A percentile compares a stretch with the other conserved stretches of the same genome.
phyloP scores from a whole-genome alignment of 371 early-diverging fungal genomes.

The Sporodiniella umbellata region DNA sequence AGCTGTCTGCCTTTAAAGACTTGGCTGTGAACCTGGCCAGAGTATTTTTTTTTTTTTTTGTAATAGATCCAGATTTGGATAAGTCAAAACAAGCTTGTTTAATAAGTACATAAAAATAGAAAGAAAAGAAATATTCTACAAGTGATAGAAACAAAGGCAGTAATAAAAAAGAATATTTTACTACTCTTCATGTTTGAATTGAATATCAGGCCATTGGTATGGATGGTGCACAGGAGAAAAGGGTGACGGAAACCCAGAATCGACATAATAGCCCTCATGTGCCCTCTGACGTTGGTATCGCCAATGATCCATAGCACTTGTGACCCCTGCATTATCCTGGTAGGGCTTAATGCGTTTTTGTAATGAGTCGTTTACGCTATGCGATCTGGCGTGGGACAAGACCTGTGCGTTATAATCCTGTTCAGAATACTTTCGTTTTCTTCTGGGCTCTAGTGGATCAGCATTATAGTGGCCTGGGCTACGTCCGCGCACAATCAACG shows the following conservation, averaged over 20 bases:
- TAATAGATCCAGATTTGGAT: too few relatives aligned
- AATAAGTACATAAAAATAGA: too few relatives aligned
- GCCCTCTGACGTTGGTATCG: slow-evolving; percentile 18
- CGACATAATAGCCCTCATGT: neutral
- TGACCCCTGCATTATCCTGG: slow-evolving; percentile 8
- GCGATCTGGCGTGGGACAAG: slow-evolving; percentile 16
- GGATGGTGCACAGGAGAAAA: neutral
- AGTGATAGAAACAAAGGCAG: too few relatives aligned
- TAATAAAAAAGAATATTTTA: neutral
- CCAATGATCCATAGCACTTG: slow-evolving; percentile 18
- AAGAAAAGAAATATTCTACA: too few relatives aligned
- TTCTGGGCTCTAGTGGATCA: slow-evolving; percentile 20
- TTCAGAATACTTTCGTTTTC: slow-evolving; percentile 11
- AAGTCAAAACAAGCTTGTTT: too few relatives aligned
- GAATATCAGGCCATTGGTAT: neutral
- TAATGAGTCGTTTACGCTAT: slow-evolving; percentile 20
- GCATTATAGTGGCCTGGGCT: slow-evolving; percentile 84
- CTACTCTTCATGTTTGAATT: neutral
- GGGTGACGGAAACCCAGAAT: neutral
- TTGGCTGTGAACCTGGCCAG: too few relatives aligned
- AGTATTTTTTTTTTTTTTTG: too few relatives aligned
- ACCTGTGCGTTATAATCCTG: slow-evolving; percentile 15
- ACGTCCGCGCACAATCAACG: slow-evolving; percentile 84
- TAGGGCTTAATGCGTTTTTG: slow-evolving; percentile 3
- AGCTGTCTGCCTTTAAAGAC: too few relatives aligned